A percentile compares a stretch with the other conserved stretches of the same genome.
These are phyloP conservation scores for Parsonsia alboflavescens DNA, from an alignment of 257 asterid species.

Conservation along the genomic window DNA sequence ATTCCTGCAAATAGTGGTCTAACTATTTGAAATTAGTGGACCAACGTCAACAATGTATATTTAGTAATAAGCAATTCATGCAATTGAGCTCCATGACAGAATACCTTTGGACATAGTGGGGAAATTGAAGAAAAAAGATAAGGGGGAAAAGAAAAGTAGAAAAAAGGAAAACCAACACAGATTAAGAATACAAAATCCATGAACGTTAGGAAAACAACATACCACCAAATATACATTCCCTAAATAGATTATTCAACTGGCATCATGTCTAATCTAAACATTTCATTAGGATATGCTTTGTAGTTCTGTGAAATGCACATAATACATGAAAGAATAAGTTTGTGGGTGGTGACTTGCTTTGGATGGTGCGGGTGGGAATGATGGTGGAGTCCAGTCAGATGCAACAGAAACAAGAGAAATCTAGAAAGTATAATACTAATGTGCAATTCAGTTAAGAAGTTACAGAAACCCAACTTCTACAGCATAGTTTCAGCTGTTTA, in stretches of 20 bases:
- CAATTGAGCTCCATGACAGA: neutral
- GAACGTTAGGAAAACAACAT: neutral
- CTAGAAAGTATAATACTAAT: neutral
- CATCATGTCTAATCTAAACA: neutral
- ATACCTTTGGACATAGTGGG: neutral
- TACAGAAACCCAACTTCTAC: neutral
- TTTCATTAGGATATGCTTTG: neutral
- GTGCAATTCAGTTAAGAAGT: neutral
- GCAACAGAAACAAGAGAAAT: neutral
- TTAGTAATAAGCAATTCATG: neutral
- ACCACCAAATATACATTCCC: neutral
- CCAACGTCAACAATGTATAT: neutral
- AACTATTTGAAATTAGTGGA: constrained; percentile 1
- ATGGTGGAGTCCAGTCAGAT: neutral
- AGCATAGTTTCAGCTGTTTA: neutral
- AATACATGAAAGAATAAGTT: neutral
- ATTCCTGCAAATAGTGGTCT: neutral
- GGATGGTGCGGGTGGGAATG: neutral
- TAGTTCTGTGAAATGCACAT: neutral
- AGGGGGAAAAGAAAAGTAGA: neutral
- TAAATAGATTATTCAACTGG: neutral
- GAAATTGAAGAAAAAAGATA: neutral
- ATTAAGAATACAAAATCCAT: neutral
- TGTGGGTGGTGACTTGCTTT: neutral
- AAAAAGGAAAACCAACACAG: neutral